Percentiles rank a stretch among this genome's conserved stretches.
Conservation (phyloP, 2,329 filamentous ascomycete species). For the Herpotrichia juniperi region DNA sequence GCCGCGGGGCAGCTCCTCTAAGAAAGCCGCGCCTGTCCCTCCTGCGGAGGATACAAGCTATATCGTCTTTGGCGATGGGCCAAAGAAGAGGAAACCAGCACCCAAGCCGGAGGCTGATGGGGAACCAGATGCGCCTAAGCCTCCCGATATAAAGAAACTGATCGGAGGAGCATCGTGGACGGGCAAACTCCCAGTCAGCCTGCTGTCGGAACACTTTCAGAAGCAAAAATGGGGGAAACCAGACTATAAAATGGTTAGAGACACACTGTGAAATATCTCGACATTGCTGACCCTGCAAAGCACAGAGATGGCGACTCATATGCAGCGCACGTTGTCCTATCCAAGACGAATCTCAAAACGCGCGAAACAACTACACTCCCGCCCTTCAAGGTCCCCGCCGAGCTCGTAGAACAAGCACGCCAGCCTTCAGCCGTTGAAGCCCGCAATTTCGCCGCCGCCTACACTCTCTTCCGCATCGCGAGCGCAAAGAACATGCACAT, state of each 20-base stretch:
- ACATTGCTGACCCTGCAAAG: conserved; percentile 37
- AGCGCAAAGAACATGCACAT: conserved; percentile 97
- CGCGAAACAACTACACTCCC: conserved; percentile 76
- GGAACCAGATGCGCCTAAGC: conserved; percentile 58
- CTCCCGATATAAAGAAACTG: conserved; percentile 71
- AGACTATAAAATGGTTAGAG: conserved; percentile 78
- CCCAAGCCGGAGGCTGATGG: conserved; percentile 8
- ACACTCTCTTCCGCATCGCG: conserved; percentile 87
- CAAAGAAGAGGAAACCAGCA: conserved; percentile 47
- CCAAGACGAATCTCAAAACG: conserved; percentile 77
- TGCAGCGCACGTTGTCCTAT: conserved; percentile 81
- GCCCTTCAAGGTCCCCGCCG: conserved; percentile 79
- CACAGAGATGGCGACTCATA: conserved; percentile 77
- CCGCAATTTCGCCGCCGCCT: conserved; percentile 90
- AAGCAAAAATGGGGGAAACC: conserved; percentile 95
- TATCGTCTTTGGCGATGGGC: conserved; percentile 56
- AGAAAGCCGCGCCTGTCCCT: conserved; percentile 44
- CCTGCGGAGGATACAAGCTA: conserved; percentile 56
- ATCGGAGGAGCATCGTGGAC: conserved; percentile 98
- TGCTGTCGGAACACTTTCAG: conserved; percentile 92
- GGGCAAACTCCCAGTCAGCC: conserved; percentile 91
- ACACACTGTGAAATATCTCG: not conserved
- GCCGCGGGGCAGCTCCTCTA: conserved; percentile 47
- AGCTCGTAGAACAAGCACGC: conserved; percentile 75
- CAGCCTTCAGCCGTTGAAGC: conserved; percentile 87